phyloP scores from a whole-genome alignment of 805 yeast genomes.

The Candida stauntonica region DNA sequence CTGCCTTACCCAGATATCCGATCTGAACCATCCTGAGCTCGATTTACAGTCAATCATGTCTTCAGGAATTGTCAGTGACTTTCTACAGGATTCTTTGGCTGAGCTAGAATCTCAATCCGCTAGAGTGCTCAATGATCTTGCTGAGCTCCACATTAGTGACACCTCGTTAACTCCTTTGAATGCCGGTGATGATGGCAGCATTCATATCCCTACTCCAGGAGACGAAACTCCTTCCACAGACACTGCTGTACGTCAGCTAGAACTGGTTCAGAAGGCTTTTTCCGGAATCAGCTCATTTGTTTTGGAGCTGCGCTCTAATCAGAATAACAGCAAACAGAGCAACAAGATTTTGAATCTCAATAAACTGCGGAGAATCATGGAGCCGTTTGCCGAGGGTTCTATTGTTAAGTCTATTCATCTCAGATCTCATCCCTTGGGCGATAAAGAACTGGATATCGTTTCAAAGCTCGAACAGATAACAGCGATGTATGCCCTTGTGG shows the following conservation, averaged over 20 bases:
- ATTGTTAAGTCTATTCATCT: conserved; percentile 2
- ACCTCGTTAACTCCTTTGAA: too few relatives aligned
- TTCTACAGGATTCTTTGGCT: conserved; percentile 13
- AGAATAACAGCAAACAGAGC: conserved; percentile 4
- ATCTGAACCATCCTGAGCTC: background rate
- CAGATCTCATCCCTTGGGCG: background rate
- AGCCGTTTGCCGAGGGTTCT: conserved; percentile 13
- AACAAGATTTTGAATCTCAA: conserved; percentile 10
- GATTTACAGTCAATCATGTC: conserved; percentile 12
- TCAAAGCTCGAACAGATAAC: conserved; percentile 27
- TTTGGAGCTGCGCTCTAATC: conserved; percentile 2
- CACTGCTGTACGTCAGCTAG: too few relatives aligned
- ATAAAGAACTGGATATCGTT: conserved; percentile 14
- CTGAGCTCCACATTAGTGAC: conserved; percentile 13
- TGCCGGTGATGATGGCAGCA: background rate
- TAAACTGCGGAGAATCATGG: conserved; percentile 7
- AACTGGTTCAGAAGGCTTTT: conserved; percentile 6
- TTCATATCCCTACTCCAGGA: background rate
- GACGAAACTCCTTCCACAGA: background rate
- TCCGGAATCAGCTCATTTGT: conserved; percentile 6
- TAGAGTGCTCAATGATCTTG: conserved; percentile 13
- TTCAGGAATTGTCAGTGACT: conserved; percentile 17
- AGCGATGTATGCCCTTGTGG: conserved; percentile 29
- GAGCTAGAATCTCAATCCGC: conserved; percentile 13
- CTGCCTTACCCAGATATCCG: too few relatives aligned